A percentile compares a stretch with the other conserved stretches of the same genome.
Conservation (phyloP, 1,284 basidiomycete genomes). For the Microbotryum saponariae region DNA sequence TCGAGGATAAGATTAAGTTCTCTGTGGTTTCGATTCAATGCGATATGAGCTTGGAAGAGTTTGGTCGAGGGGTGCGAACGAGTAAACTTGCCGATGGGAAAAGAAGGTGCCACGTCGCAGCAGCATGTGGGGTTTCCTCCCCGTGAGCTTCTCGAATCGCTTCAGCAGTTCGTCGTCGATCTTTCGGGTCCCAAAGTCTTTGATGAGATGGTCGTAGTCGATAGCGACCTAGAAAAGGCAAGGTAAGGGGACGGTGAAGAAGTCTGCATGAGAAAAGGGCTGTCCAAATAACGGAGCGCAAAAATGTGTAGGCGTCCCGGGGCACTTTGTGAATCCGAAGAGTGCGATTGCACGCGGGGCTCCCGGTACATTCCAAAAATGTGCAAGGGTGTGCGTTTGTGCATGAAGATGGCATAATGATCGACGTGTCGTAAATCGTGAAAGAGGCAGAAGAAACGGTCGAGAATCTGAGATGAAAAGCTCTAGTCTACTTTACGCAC, state of each 20-base stretch:
- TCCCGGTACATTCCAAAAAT: not conserved
- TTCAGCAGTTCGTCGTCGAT: conserved; percentile 71
- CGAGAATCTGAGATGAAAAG: not conserved
- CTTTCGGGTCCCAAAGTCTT: conserved; percentile 84
- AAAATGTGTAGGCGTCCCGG: not conserved
- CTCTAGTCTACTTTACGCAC: conserved; percentile 38
- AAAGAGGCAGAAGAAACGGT: not conserved
- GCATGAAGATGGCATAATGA: not conserved
- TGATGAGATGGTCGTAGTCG: conserved; percentile 92
- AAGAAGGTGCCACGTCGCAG: conserved; percentile 93
- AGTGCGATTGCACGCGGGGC: no score
- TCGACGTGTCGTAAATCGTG: not conserved
- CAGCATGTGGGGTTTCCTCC: conserved; percentile 81
- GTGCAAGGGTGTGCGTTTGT: not conserved
- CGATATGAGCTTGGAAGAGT: not conserved
- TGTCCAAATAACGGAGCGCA: not conserved
- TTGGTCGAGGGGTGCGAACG: not conserved
- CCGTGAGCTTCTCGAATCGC: conserved; percentile 86
- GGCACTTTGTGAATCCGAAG: no score
- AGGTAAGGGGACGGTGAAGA: not conserved
- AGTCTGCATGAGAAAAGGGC: not conserved
- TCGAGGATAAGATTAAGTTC: conserved; percentile 91
- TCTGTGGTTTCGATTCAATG: conserved; percentile 44
- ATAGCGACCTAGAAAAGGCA: conserved; percentile 41
- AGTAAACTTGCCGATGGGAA: conserved; percentile 71